Base-by-base conservation (phyloP, 2,329 filamentous ascomycete species). In the Apiospora rasikravindrae region DNA sequence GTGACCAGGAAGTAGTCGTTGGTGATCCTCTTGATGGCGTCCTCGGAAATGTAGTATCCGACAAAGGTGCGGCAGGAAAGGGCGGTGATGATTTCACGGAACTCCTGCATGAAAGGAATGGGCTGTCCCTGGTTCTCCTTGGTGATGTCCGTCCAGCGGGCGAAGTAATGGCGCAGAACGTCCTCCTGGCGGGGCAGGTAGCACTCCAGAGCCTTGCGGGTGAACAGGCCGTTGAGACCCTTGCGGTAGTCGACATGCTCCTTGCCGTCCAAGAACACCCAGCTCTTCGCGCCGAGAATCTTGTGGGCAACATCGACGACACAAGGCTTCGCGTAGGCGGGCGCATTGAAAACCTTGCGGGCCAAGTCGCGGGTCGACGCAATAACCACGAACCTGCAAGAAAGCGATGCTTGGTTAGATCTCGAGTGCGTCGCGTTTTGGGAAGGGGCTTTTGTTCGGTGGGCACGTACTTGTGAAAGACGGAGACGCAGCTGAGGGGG, bases 1-100 rank as follows among this genome's bases (percentile, higher is more conserved):
- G 96, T 98, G 81, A 98, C 97, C 75, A 96, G 90, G 84, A 97
- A 98, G 86, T 98, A 99, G 84, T 98, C 95, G 83, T 98, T 93
- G 74, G 96, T 93, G 75, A 98, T 96, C 87, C 94, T 95, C 89
- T 97, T 96, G 79, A 98, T 92, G 68, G 93, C 91, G 81, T 94
- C 93, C 73, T 98, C 93, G 66, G 92, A 91, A 83, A 98, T 96
- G 86, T 98, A 98, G 86, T 98, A 92, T 57, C 96, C 96, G 74
- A 97, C 94, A 81, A 98, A 98, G n/a, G 95, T 98, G 74, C 96
- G 93, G 87, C 95, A 96, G 61, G 95, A 97, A 61, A 98, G 91
- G 74, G 96, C 96, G 80, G 94, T 97, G 91, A 97, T 97, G 78
- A 98, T 86, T 84, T 98, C 95, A 77, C 96, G 94, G 87, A 98